phyloP scores from a whole-genome alignment of 768 basidiomycete species.

The Galerina sulciceps region DNA sequence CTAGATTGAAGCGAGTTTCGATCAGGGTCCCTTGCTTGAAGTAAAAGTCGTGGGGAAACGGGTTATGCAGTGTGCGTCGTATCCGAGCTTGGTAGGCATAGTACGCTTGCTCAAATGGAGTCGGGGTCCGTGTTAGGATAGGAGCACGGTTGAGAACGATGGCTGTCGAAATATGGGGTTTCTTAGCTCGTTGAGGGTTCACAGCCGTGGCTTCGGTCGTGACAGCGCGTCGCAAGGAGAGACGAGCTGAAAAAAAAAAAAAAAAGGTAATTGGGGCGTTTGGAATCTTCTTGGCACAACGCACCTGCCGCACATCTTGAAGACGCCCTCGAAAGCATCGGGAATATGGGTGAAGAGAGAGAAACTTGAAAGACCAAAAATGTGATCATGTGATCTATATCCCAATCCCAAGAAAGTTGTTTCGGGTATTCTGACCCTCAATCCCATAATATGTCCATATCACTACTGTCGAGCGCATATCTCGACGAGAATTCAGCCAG shows the following conservation, averaged over 20 bases:
- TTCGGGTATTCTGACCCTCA: not conserved
- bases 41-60: conserved; percentile 89
- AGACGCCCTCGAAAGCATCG: conserved; percentile 26
- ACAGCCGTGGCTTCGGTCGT: conserved; percentile 45
- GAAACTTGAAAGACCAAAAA: conserved; percentile 7
- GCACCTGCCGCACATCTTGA: conserved; percentile 25
- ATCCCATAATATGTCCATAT: conserved; percentile 64
- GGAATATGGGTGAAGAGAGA: not conserved
- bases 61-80: conserved; percentile 84
- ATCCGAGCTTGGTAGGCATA: conserved; percentile 85
- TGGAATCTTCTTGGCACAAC: not conserved
- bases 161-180: conserved; percentile 54
- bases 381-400: conserved; percentile 22
- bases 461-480: conserved; percentile 79
- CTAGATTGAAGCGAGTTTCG: conserved; percentile 77
- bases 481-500: conserved; percentile 88
- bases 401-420: conserved; percentile 7
- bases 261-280: not conserved
- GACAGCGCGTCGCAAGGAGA: conserved; percentile 39
- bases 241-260: conserved; percentile 6
- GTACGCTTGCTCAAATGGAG: conserved; percentile 78
- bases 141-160: conserved; percentile 81
- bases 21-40: conserved; percentile 91
- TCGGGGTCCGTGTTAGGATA: conserved; percentile 71
- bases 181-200: conserved; percentile 28